These are phyloP conservation scores for Paecilomyces niveus DNA, from an alignment of 2,329 filamentous ascomycete species.

Conservation along the genomic window DNA sequence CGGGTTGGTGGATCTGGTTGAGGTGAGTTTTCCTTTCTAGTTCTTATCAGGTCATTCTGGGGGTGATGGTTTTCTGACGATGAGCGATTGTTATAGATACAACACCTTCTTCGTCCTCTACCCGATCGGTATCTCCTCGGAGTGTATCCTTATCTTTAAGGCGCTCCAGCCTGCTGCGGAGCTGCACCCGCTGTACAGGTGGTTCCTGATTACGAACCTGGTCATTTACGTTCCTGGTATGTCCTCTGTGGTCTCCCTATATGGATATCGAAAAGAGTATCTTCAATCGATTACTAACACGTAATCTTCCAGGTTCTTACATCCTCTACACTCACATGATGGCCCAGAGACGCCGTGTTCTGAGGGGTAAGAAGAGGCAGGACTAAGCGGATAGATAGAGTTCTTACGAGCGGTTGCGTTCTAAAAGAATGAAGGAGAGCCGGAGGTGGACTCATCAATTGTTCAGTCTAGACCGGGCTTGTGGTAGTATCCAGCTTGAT, in stretches of 20 bases:
- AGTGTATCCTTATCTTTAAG: slow-evolving; percentile 71
- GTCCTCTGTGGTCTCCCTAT: slow-evolving; percentile 21
- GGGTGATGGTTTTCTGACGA: slow-evolving; percentile 13
- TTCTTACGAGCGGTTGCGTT: neutral
- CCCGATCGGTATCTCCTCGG: slow-evolving; percentile 81
- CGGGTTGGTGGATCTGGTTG: slow-evolving; percentile 66
- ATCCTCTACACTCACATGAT: slow-evolving; percentile 94
- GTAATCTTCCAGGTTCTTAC: slow-evolving; percentile 55
- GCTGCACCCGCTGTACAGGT: slow-evolving; percentile 47
- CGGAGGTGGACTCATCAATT: neutral
- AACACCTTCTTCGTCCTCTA: slow-evolving; percentile 93
- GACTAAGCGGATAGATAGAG: slow-evolving; percentile 12
- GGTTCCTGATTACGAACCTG: slow-evolving; percentile 58
- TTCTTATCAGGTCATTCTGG: neutral
- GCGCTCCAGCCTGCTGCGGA: slow-evolving; percentile 56
- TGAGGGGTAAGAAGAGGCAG: slow-evolving; percentile 53
- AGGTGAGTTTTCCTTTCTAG: slow-evolving; percentile 40
- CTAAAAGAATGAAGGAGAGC: too few relatives aligned
- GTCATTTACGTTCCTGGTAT: slow-evolving; percentile 73
- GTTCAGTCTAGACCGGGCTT: neutral
- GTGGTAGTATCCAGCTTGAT: neutral
- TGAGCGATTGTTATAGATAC: slow-evolving; percentile 41
- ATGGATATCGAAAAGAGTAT: neutral
- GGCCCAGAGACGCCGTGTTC: slow-evolving; percentile 72
- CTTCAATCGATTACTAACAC: neutral